A percentile compares a stretch with the other conserved stretches of the same genome.
Conservation (phyloP, 257 asterid genomes). For the Fraxinus excelsior region DNA sequence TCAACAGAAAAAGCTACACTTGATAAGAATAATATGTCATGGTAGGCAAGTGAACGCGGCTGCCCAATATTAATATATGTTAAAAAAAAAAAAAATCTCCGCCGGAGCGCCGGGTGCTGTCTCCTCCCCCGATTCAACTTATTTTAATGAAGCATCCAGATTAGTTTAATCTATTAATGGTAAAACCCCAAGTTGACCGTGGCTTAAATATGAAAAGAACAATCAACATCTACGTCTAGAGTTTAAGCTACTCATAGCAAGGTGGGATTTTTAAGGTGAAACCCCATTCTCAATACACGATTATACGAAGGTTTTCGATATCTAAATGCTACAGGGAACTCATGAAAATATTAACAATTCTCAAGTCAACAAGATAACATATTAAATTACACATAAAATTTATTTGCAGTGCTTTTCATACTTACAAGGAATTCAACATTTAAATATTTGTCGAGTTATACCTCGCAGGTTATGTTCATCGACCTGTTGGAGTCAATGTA, state of each 20-base stretch:
- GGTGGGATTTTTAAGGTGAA: background rate
- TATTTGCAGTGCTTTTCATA: background rate
- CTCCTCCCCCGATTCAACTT: too few species aligned
- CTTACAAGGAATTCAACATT: background rate
- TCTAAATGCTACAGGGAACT: too few species aligned
- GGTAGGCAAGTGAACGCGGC: too few species aligned
- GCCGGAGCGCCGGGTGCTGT: too few species aligned
- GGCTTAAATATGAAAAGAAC: too few species aligned
- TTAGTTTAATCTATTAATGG: too few species aligned
- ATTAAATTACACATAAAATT: background rate
- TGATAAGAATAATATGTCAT: background rate
- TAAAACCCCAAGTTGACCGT: too few species aligned
- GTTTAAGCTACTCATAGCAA: background rate
- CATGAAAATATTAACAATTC: too few species aligned
- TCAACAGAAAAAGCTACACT: background rate
- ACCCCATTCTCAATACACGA: background rate
- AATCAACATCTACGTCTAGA: background rate
- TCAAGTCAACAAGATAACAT: background rate
- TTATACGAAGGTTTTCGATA: background rate
- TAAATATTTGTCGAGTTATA: background rate
- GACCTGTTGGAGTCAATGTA: conserved; percentile 37
- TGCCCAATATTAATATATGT: too few species aligned
- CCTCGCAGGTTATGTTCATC: conserved; percentile 49
- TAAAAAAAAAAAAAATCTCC: too few species aligned
- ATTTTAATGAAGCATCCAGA: too few species aligned